Base-by-base conservation (phyloP, 139 green algal genomes). In the Coelastrella sp. region DNA sequence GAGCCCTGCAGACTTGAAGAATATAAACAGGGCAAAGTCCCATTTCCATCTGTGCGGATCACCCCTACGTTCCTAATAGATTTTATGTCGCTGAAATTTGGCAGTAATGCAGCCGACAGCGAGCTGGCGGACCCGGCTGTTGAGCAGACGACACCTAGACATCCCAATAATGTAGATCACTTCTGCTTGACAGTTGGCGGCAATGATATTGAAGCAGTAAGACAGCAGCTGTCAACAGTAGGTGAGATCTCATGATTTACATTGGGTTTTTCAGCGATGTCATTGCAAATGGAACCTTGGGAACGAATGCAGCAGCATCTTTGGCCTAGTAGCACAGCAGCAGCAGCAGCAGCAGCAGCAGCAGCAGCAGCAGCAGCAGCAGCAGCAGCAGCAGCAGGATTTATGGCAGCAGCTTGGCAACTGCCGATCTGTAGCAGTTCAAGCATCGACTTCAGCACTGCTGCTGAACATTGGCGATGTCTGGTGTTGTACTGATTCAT, bases 51-150 rank as follows among this genome's bases (percentile, higher is more conserved):
- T 59, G 68, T 71, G 5, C 68, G 84, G 20, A 47, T 89, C 5
- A 83, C 32, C 23, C 54, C 84, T 14, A 83, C 84, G 3, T 82
- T 89, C 71, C 57, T 90, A 13, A 22, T 96, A 84, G 22, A 92
- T 23, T 83, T 82, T 14, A 83, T 82, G 47, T 22, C 60, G 47
- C 74, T 80, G 4, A 58, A 7, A n/a, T 80, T 59, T 20, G 23
- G 74, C 74, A 80, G 13, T 0, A 64, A 65, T 47, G 14, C 19
- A 77, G 57, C 23, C 61, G 23, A 87, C 23, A 58, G 11, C 81
- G 68, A 47, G 8, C 19, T 80, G 22, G n/a, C 80, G n/a, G 80
- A 75, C 57, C 58, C 60, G n/a, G 47, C 17, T 11, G 32, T 32
- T 8, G 32, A 65, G 11, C 83, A 80, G 65, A 89, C 14, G 32